phyloP scores from a whole-genome alignment of 2,329 filamentous ascomycete genomes.

The Xylaria sp. region DNA sequence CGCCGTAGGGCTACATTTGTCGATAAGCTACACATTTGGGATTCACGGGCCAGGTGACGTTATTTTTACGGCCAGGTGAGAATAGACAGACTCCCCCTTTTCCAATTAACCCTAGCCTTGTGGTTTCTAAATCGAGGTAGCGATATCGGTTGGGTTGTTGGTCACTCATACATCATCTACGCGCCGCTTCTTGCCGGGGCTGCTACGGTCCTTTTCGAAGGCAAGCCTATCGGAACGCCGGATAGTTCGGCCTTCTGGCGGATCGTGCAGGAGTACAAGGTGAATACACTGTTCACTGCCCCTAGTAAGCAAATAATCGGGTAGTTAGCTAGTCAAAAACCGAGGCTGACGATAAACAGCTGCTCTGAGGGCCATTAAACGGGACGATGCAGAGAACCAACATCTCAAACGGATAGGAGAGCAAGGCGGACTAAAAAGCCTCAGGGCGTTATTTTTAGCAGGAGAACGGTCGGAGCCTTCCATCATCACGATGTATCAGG shows the following conservation, averaged over 20 bases:
- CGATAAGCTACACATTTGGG: slow-evolving; percentile 59
- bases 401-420: slow-evolving; percentile 67
- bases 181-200: slow-evolving; percentile 84
- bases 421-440: slow-evolving; percentile 71
- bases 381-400: slow-evolving; percentile 79
- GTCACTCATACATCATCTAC: slow-evolving; percentile 87
- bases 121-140: slow-evolving; percentile 34
- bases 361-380: slow-evolving; percentile 83
- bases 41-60: slow-evolving; percentile 85
- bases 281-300: slow-evolving; percentile 84
- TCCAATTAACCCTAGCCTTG: no score
- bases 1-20: slow-evolving; percentile 82
- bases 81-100: background rate
- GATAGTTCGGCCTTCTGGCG: slow-evolving; percentile 90
- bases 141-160: slow-evolving; percentile 93
- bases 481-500: slow-evolving; percentile 81
- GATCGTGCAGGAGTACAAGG: slow-evolving; percentile 81
- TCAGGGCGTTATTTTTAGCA: slow-evolving; percentile 81
- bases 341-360: slow-evolving; percentile 38
- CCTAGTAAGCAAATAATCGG: slow-evolving; percentile 57
- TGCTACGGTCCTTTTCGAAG: slow-evolving; percentile 87
- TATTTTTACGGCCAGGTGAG: slow-evolving; percentile 42
- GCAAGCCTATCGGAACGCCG: slow-evolving; percentile 90
- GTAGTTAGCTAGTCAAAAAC: background rate
- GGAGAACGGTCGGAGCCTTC: slow-evolving; percentile 89